Evolutionary conservation across 345 rosid species (phyloP).

Genomic region (Gossypium anomalum): DNA sequence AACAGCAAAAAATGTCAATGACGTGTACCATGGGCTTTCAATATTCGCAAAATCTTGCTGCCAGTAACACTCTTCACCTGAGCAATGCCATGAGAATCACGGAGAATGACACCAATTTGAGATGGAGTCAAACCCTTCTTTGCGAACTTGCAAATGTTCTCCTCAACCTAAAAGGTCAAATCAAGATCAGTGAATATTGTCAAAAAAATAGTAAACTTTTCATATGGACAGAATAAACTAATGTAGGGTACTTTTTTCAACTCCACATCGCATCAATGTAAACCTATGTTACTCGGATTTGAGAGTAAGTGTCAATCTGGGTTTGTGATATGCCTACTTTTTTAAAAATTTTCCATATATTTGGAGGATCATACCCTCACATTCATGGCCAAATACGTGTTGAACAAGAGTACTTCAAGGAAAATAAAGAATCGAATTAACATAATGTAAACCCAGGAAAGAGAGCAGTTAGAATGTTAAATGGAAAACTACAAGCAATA

Average conservation of each 20-base stretch:
- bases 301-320: background rate
- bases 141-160: slow-evolving; percentile 69
- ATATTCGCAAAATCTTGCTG: slow-evolving; percentile 57
- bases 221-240: slow-evolving; percentile 17
- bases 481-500: background rate
- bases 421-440: background rate
- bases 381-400: background rate
- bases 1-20: background rate
- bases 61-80: slow-evolving; percentile 68
- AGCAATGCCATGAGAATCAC: slow-evolving; percentile 68
- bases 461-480: background rate
- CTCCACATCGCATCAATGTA: background rate
- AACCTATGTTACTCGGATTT: background rate
- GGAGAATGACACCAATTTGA: slow-evolving; percentile 69
- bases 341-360: background rate
- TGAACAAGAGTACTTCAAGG: background rate
- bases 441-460: background rate
- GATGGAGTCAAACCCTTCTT: slow-evolving; percentile 76
- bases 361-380: background rate
- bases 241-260: background rate
- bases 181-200: background rate
- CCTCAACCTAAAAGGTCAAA: slow-evolving; percentile 38
- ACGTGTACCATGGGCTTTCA: slow-evolving; percentile 50
- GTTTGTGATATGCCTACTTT: background rate
- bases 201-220: background rate